These are phyloP conservation scores for Nemania serpens DNA, from an alignment of 2,329 filamentous ascomycete species.

Conservation along the genomic window DNA sequence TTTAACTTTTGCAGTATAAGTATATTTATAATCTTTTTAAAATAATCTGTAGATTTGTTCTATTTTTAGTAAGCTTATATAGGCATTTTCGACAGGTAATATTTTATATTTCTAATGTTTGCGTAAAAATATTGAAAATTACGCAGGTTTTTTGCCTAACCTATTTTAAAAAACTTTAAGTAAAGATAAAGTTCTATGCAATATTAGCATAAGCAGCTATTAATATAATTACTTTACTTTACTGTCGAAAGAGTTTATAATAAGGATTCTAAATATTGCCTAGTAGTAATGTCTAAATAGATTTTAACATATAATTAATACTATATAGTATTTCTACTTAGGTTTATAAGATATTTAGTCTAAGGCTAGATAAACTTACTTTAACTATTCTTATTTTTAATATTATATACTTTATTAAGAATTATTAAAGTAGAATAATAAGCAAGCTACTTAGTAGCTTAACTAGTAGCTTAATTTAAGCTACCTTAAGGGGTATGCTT, in stretches of 20 bases:
- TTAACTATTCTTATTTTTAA: constrained; percentile 19
- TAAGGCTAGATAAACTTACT: constrained; percentile 10
- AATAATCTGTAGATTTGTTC: neutral
- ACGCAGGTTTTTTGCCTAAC: neutral
- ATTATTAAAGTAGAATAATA: no score
- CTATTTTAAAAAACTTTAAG: constrained; percentile 14
- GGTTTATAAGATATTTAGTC: no score
- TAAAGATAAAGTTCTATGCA: constrained; percentile 19
- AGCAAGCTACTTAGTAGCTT: no score
- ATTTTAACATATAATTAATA: constrained; percentile 16
- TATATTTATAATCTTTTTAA: neutral
- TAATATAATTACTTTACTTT: neutral
- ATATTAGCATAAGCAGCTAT: neutral
- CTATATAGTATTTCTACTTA: constrained; percentile 1
- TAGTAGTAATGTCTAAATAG: constrained; percentile 10
- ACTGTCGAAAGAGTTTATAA: constrained; percentile 22
- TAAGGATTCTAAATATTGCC: constrained; percentile 20
- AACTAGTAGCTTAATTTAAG: no score
- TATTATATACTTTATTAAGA: constrained; percentile 23
- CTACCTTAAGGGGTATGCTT: no score
- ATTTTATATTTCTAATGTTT: neutral
- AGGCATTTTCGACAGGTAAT: neutral
- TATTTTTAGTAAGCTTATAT: neutral
- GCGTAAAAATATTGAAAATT: constrained; percentile 10
- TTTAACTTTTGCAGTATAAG: constrained; percentile 16